phyloP scores from a whole-genome alignment of 169 alveolate species.

The Cystoisospora suis region DNA sequence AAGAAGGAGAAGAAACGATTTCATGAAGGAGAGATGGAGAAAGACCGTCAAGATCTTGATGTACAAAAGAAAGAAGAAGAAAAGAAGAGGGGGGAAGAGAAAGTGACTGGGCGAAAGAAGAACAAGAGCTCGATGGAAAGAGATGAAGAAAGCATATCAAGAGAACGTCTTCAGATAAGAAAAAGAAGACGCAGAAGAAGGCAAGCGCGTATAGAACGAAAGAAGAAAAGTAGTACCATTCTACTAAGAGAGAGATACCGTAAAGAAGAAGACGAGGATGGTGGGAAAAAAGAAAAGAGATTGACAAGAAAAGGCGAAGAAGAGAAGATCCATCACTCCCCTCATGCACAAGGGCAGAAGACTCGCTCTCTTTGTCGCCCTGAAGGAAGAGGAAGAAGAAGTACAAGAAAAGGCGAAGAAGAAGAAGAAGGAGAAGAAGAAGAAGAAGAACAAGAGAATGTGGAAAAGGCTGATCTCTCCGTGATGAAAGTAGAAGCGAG shows the following conservation, averaged over 20 bases:
- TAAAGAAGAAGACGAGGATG: too few relatives aligned
- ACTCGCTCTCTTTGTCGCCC: too few relatives aligned
- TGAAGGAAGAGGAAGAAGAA: too few relatives aligned
- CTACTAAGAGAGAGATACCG: too few relatives aligned
- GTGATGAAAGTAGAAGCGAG: slow-evolving; percentile 38
- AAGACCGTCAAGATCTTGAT: background rate
- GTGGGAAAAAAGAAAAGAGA: too few relatives aligned
- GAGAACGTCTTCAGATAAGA: too few relatives aligned
- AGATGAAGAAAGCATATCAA: too few relatives aligned
- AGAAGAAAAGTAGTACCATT: background rate
- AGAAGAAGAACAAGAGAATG: background rate
- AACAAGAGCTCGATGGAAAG: too few relatives aligned
- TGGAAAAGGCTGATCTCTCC: background rate
- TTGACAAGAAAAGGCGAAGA: too few relatives aligned
- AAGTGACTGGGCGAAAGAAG: background rate
- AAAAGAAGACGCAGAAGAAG: background rate
- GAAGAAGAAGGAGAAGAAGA: background rate
- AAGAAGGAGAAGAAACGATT: background rate
- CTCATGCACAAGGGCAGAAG: too few relatives aligned
- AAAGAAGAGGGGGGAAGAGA: background rate
- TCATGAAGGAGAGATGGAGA: background rate
- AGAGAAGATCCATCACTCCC: too few relatives aligned
- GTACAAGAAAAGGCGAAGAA: background rate
- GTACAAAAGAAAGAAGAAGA: background rate
- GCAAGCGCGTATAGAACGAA: background rate